Evolutionary conservation across 1,284 basidiomycete species (phyloP).

Genomic region (Papiliotrema flavescens): DNA sequence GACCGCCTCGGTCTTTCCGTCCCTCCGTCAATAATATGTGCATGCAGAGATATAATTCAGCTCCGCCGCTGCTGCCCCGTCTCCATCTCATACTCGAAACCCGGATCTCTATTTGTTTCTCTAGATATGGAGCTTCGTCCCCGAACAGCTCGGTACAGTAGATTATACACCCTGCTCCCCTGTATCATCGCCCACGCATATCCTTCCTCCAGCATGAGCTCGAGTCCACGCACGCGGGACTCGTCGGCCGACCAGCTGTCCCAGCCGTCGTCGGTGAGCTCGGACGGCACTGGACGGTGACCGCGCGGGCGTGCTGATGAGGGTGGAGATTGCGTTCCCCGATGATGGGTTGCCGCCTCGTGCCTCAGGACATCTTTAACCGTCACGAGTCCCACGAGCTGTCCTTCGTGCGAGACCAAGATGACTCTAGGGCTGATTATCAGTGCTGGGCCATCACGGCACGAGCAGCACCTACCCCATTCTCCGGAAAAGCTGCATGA

Average conservation of each 20-base stretch:
- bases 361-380: slow-evolving; percentile 93
- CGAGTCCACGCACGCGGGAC: slow-evolving; percentile 9
- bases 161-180: slow-evolving; percentile 13
- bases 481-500: slow-evolving; percentile 91
- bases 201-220: slow-evolving; percentile 18
- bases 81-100: slow-evolving; percentile 4
- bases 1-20: background rate
- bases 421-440: slow-evolving; percentile 78
- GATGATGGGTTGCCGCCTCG: slow-evolving; percentile 50
- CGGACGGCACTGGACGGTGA: slow-evolving; percentile 5
- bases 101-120: background rate
- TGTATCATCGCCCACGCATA: slow-evolving; percentile 15
- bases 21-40: background rate
- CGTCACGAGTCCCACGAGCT: slow-evolving; percentile 80
- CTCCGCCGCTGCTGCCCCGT: background rate
- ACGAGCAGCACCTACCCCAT: slow-evolving; percentile 69
- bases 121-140: no score
- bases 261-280: slow-evolving; percentile 2
- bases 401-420: slow-evolving; percentile 80
- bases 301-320: slow-evolving; percentile 2
- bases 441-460: slow-evolving; percentile 1
- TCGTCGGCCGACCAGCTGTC: slow-evolving; percentile 1
- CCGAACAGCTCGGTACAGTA: slow-evolving; percentile 1
- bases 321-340: slow-evolving; percentile 3
- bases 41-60: no score